A percentile compares a stretch with the other conserved stretches of the same genome.
These are phyloP conservation scores for Butyriboletus loyo DNA, from an alignment of 768 basidiomycete species.

Conservation along the genomic window DNA sequence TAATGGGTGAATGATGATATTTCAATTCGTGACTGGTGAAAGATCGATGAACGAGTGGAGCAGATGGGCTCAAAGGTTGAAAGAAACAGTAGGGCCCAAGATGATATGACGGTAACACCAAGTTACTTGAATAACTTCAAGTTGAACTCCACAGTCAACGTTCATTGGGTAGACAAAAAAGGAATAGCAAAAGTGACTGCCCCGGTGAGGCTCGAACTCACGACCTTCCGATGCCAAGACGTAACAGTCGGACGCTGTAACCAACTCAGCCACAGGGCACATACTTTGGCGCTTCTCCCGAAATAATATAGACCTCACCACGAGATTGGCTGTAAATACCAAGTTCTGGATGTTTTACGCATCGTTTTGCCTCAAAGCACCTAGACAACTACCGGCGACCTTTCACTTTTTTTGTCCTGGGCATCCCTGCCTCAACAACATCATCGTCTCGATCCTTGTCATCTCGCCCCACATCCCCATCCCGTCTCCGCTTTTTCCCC, in stretches of 20 bases:
- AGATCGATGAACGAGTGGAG: no score
- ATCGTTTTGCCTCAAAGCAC: not conserved
- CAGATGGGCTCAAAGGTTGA: no score
- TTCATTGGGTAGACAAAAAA: not conserved
- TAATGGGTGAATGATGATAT: no score
- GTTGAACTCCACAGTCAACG: no score
- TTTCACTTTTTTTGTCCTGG: slow-evolving; percentile 56
- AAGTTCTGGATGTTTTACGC: not conserved
- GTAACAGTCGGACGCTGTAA: slow-evolving; percentile 78
- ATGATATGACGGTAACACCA: no score
- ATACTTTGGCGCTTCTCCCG: not conserved
- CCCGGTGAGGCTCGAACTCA: slow-evolving; percentile 68
- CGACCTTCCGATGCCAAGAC: slow-evolving; percentile 57
- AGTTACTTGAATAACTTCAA: no score
- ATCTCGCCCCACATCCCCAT: slow-evolving; percentile 53
- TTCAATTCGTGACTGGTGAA: no score
- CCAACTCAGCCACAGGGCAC: slow-evolving; percentile 77
- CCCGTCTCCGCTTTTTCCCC: slow-evolving; percentile 48
- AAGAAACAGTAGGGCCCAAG: no score
- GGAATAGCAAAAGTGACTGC: slow-evolving; percentile 31
- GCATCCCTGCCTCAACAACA: slow-evolving; percentile 86
- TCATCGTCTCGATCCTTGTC: slow-evolving; percentile 93
- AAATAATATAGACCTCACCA: no score
- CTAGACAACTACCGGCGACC: slow-evolving; percentile 34
- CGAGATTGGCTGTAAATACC: not conserved